Conservation (phyloP, 495 filamentous ascomycete species). For the Daldinia grandis region DNA sequence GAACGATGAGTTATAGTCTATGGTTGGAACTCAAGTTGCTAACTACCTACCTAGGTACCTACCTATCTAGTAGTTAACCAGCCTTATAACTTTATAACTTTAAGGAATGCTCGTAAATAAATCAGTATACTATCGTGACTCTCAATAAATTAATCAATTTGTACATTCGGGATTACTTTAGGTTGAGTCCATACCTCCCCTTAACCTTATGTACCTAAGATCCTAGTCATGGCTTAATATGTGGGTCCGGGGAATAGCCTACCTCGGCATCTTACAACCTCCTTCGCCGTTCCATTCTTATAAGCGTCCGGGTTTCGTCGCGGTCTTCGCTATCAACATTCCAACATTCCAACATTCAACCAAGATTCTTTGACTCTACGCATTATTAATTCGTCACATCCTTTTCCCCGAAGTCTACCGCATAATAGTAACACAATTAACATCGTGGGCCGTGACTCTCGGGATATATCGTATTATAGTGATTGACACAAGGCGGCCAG, state of each 20-base stretch:
- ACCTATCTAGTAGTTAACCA: too few relatives aligned
- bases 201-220: too few relatives aligned
- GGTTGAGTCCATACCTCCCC: too few relatives aligned
- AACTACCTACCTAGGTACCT: too few relatives aligned
- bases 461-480: background rate
- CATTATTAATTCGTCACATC: background rate
- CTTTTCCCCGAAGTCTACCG: background rate
- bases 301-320: background rate
- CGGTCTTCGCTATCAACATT: background rate
- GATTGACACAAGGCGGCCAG: slow-evolving; percentile 31
- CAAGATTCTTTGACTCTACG: background rate
- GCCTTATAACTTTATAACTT: too few relatives aligned
- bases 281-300: slow-evolving; percentile 1
- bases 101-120: too few relatives aligned
- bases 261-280: slow-evolving; percentile 5
- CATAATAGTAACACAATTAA: background rate
- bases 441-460: background rate
- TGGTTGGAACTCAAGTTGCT: too few relatives aligned
- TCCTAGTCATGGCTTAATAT: background rate
- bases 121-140: too few relatives aligned
- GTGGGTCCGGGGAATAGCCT: background rate
- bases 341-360: background rate
- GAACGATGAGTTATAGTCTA: too few relatives aligned
- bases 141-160: too few relatives aligned
- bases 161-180: too few relatives aligned